These are phyloP conservation scores for Juglanconis oblonga DNA, from an alignment of 2,329 filamentous ascomycete species.

Conservation along the genomic window DNA sequence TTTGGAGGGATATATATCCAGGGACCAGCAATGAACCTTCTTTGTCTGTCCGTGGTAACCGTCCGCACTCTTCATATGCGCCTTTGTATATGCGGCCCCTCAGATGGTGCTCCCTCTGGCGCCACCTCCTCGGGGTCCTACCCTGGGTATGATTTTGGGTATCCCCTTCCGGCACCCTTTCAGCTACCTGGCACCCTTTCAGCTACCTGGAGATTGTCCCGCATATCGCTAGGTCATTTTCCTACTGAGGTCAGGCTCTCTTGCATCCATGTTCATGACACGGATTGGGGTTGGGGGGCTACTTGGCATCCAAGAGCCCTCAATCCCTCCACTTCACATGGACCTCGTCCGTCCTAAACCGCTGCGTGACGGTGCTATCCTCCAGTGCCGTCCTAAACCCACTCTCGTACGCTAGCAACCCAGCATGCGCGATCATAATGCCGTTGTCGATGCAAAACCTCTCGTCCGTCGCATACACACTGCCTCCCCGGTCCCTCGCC, in stretches of 20 bases:
- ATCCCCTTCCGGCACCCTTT: too few relatives aligned
- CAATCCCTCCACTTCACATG: slow-evolving; percentile 74
- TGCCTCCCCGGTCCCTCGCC: slow-evolving; percentile 83
- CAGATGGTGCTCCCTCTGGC: background rate
- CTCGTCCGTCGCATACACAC: slow-evolving; percentile 92
- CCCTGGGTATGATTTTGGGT: background rate
- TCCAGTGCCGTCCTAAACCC: slow-evolving; percentile 75
- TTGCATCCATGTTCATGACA: too few relatives aligned
- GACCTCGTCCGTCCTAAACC: slow-evolving; percentile 81
- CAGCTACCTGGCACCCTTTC: too few relatives aligned
- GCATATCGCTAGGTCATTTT: too few relatives aligned
- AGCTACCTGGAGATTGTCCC: too few relatives aligned
- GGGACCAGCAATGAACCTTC: slow-evolving; percentile 4
- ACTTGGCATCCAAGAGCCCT: slow-evolving; percentile 11
- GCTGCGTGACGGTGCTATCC: slow-evolving; percentile 81
- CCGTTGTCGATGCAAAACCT: slow-evolving; percentile 98
- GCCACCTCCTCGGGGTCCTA: background rate
- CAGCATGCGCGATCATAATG: slow-evolving; percentile 99
- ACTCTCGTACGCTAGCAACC: slow-evolving; percentile 77
- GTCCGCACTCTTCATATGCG: background rate
- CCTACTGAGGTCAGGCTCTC: too few relatives aligned
- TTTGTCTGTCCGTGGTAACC: background rate
- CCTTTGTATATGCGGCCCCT: background rate
- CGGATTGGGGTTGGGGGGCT: background rate
- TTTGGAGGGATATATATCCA: slow-evolving; percentile 19